Percentiles rank a stretch among this genome's conserved stretches.
phyloP scores from a whole-genome alignment of 495 filamentous ascomycete species.

The Penicillium cataractarum region DNA sequence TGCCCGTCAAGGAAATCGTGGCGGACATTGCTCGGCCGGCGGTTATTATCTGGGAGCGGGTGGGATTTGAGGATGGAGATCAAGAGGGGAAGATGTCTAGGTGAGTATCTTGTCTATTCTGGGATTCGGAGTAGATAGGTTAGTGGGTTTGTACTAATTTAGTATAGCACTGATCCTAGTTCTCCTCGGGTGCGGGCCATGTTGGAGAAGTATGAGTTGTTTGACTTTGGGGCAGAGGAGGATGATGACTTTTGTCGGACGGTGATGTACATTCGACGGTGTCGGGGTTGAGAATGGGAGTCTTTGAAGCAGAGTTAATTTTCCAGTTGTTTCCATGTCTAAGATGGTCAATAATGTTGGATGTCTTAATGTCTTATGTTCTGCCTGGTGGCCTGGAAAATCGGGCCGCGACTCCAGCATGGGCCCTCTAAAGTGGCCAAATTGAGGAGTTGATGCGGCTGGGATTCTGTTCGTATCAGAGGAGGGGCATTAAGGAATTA shows the following conservation, averaged over 20 bases:
- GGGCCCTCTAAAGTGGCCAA: neutral
- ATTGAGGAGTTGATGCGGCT: neutral
- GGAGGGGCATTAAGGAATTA: neutral
- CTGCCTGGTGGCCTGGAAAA: constrained; percentile 7
- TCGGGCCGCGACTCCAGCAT: constrained; percentile 12
- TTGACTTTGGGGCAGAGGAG: constrained; percentile 16
- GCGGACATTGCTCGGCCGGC: constrained; percentile 37
- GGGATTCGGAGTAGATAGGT: neutral
- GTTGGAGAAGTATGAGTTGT: constrained; percentile 21
- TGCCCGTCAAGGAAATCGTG: constrained; percentile 38
- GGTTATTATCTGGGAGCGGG: constrained; percentile 35
- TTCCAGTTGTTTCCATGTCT: neutral
- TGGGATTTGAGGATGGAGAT: constrained; percentile 7
- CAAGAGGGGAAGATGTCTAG: constrained; percentile 5
- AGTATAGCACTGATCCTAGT: constrained; percentile 16
- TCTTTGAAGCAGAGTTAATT: neutral
- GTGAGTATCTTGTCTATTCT: neutral
- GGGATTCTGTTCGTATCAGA: neutral
- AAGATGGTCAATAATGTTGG: too few species aligned
- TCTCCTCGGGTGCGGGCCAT: constrained; percentile 20
- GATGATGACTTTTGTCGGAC: constrained; percentile 8
- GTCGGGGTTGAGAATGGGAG: neutral
- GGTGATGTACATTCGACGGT: constrained; percentile 20
- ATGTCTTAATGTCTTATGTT: neutral
- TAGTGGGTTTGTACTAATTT: neutral